Conservation (phyloP, 1,284 basidiomycete species). For the Apiotrichum laibachii region DNA sequence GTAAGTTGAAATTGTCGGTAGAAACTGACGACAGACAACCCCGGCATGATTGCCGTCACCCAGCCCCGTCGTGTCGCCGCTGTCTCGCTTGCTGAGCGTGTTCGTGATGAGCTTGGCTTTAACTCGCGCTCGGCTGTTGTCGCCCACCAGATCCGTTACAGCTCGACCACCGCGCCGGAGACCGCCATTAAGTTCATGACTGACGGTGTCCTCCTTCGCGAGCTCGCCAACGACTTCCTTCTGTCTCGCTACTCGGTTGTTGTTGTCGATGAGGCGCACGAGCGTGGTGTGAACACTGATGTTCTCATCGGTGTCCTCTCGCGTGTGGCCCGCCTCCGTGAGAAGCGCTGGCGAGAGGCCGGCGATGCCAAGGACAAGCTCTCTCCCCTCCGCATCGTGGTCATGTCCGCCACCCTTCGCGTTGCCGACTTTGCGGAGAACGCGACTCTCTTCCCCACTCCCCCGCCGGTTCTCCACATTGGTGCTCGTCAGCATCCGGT, state of each 20-base stretch:
- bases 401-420: constrained; percentile 98
- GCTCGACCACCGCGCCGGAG: constrained; percentile 80
- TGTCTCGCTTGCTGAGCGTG: constrained; percentile 89
- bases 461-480: constrained; percentile 88
- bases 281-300: constrained; percentile 97
- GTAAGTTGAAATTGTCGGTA: constrained; percentile 38
- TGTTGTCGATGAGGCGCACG: constrained; percentile 97
- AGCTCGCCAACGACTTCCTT: constrained; percentile 86
- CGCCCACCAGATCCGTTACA: constrained; percentile 97
- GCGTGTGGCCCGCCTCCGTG: constrained; percentile 81
- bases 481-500: constrained; percentile 92
- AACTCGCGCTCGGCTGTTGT: constrained; percentile 65
- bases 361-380: constrained; percentile 65
- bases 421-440: constrained; percentile 92
- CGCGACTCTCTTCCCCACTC: constrained; percentile 69
- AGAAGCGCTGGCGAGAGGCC: constrained; percentile 78
- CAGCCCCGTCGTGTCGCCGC: constrained; percentile 97
- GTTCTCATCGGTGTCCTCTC: constrained; percentile 94
- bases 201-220: constrained; percentile 92
- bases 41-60: constrained; percentile 96
- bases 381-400: constrained; percentile 85
- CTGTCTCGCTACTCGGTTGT: constrained; percentile 88
- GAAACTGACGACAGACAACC: constrained; percentile 64
- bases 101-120: constrained; percentile 81
- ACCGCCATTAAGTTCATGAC: constrained; percentile 99